Base-by-base conservation (phyloP, 495 filamentous ascomycete species). In the Penicillium flavigenum region DNA sequence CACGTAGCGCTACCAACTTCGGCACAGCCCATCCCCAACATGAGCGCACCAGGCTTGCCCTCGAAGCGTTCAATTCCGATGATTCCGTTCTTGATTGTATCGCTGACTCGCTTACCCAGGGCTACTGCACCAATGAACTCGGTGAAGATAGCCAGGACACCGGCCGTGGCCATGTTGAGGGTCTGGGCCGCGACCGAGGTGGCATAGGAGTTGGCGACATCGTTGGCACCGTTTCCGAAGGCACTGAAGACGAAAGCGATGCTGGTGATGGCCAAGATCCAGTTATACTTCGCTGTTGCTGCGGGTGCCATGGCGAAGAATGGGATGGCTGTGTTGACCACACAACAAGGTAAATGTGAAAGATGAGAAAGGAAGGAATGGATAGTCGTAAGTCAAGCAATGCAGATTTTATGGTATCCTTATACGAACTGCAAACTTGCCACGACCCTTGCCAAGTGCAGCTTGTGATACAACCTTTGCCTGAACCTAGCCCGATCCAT, bases 21-120 rank as follows among this genome's bases (percentile, higher is more conserved):
- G 47, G 86, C 85, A 68, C 83, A 87, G 16, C 77, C 69, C 77
- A 88, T 84, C 41, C 78, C 84, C 53, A 88, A 72, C 79, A 87
- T 85, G 27, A 82, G 79, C 11, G 80, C 69, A 17, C 71, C 79
- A 0, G 86, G 78, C 45, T 82, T 72, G 0, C 74, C 75, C 0
- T 70, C 48, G 64, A 87, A 89, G 16, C 70, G 63, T 1, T 75
- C 54, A 54, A 78, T 78, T 46, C 63, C 64, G 67, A 90, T 81
- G 67, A 90, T 84, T 22, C 82, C 83, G 65, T 78, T 84, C 51
- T 83, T 81, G 74, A 89, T 88, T 29, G 87, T 89, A 59, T 81
- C 78, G 45, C 87, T 83, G 26, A 85, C 83, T 36, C 84, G 82
- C 26, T 79, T 71, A 32, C 86, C 85, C n/a, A 89, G 79, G 38